Percentiles rank a stretch among this genome's conserved stretches.
Evolutionary conservation across 2,329 filamentous ascomycete species (phyloP).

Genomic region (Cercospora citrullina): DNA sequence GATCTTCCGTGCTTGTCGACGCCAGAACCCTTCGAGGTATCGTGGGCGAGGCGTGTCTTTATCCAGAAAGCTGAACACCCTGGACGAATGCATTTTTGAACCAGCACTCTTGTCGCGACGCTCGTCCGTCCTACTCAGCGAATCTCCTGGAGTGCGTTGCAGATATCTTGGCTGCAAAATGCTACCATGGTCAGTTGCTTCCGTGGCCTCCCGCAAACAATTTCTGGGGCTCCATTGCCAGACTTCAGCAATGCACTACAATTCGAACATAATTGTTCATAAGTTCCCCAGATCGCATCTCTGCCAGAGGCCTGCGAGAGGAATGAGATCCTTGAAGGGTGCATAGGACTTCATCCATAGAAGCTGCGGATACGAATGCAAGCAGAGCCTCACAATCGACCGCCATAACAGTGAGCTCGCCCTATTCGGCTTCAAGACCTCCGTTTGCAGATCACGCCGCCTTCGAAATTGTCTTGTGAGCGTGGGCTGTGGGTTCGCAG

Average conservation of each 20-base stretch:
- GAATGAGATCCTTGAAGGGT: too few relatives aligned
- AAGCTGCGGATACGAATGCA: too few relatives aligned
- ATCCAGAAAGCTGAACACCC: neutral
- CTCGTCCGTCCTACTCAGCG: neutral
- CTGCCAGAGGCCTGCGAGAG: neutral
- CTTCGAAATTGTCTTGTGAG: too few relatives aligned
- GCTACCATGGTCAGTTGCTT: constrained; percentile 1
- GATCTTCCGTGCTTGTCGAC: neutral
- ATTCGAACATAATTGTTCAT: neutral
- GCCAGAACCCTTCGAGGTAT: neutral
- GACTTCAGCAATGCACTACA: neutral
- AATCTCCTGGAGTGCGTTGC: neutral
- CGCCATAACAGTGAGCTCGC: neutral
- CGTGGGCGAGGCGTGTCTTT: neutral
- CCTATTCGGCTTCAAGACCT: neutral
- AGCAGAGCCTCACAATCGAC: too few relatives aligned
- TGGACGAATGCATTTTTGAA: neutral
- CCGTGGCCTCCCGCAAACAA: neutral
- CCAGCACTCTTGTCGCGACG: neutral
- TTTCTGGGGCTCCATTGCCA: neutral
- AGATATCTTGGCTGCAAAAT: neutral
- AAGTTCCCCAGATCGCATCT: neutral
- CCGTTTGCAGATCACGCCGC: too few relatives aligned
- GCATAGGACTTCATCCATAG: too few relatives aligned
- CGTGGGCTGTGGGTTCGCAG: too few relatives aligned